A percentile compares a stretch with the other conserved stretches of the same genome.
Evolutionary conservation across 2,329 filamentous ascomycete species (phyloP).

Genomic region (Dothiorella sarmentorum): DNA sequence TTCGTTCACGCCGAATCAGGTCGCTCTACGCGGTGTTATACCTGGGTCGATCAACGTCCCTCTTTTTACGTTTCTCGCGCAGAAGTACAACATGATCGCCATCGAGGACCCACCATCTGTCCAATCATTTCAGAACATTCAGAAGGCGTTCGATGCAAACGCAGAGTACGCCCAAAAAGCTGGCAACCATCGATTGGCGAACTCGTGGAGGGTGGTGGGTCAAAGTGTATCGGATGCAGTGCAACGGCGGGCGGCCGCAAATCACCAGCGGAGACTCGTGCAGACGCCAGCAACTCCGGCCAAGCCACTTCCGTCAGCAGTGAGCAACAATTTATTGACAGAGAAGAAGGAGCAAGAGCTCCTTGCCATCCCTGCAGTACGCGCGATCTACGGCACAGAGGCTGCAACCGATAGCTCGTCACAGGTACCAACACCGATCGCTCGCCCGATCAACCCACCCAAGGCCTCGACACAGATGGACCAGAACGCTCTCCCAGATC

Average conservation of each 20-base stretch:
- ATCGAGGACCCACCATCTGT: conserved; percentile 38
- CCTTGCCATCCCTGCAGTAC: conserved; percentile 31
- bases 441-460: conserved; percentile 38
- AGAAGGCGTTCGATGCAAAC: conserved; percentile 51
- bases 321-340: conserved; percentile 8
- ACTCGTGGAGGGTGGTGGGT: conserved; percentile 58
- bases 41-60: conserved; percentile 41
- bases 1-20: conserved; percentile 41
- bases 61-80: conserved; percentile 41
- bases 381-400: conserved; percentile 30
- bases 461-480: conserved; percentile 16
- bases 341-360: conserved; percentile 17
- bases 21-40: conserved; percentile 49
- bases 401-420: conserved; percentile 47
- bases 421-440: conserved; percentile 55
- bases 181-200: conserved; percentile 50
- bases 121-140: conserved; percentile 34
- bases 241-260: conserved; percentile 17
- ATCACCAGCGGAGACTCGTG: conserved; percentile 29
- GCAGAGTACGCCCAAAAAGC: conserved; percentile 51
- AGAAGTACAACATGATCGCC: conserved; percentile 42
- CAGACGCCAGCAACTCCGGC: conserved; percentile 20
- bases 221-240: conserved; percentile 32
- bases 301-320: conserved; percentile 3
- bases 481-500: conserved; percentile 30